phyloP scores from a whole-genome alignment of 208 protist genomes.

The Leishmania lainsoni region DNA sequence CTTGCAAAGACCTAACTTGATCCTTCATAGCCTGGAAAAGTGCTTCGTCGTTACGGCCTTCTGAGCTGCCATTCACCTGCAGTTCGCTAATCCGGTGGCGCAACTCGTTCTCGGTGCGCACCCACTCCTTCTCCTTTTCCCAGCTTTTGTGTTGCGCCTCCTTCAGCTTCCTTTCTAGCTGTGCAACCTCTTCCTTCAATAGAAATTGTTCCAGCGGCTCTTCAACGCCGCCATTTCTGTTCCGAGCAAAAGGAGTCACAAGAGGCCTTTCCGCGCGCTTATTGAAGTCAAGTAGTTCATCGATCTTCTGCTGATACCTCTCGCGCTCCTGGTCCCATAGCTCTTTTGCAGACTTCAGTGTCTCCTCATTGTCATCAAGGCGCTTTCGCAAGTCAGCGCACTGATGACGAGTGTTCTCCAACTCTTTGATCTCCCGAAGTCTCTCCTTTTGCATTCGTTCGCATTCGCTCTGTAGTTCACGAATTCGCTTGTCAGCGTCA shows the following conservation, averaged over 20 bases:
- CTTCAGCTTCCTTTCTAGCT: constrained; percentile 73
- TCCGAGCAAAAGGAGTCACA: neutral
- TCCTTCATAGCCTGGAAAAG: constrained; percentile 66
- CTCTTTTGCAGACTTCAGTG: constrained; percentile 36
- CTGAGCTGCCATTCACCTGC: constrained; percentile 28
- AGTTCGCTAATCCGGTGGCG: constrained; percentile 38
- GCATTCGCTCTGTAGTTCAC: constrained; percentile 25
- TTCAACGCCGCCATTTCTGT: neutral
- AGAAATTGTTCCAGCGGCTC: constrained; percentile 55
- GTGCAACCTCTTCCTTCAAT: constrained; percentile 70
- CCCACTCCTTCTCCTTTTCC: constrained; percentile 73
- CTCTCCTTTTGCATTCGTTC: constrained; percentile 39
- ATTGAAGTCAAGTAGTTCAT: constrained; percentile 40
- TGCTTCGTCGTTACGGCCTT: constrained; percentile 44
- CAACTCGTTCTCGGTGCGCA: constrained; percentile 42
- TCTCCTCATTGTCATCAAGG: constrained; percentile 47
- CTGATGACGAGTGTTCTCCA: constrained; percentile 41
- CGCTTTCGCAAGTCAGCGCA: constrained; percentile 41
- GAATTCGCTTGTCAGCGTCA: constrained; percentile 19
- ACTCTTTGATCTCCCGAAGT: constrained; percentile 34
- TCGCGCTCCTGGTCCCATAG: constrained; percentile 65
- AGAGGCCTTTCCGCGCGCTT: constrained; percentile 16
- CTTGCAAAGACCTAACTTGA: constrained; percentile 46
- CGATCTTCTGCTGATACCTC: constrained; percentile 53
- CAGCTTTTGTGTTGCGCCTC: constrained; percentile 53